phyloP scores from a whole-genome alignment of 352 stramenopile species.

The Peronospora belbahrii region DNA sequence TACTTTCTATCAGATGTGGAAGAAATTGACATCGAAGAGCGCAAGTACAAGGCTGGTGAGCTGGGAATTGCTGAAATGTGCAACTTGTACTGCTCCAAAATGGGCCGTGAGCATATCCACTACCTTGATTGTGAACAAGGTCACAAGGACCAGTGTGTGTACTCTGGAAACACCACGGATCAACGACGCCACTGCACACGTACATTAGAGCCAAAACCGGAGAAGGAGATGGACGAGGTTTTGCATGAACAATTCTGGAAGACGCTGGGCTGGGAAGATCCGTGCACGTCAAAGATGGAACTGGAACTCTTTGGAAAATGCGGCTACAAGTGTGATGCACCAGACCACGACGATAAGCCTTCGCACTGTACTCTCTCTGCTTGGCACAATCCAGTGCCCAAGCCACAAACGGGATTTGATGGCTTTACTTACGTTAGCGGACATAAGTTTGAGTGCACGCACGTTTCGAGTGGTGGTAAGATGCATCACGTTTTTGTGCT shows the following conservation, averaged over 20 bases:
- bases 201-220: conserved; percentile 41
- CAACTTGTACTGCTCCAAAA: conserved; percentile 74
- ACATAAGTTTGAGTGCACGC: conserved; percentile 73
- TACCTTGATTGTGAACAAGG: conserved; percentile 59
- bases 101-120: conserved; percentile 67
- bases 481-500: conserved; percentile 78
- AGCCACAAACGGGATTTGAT: conserved; percentile 25
- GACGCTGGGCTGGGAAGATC: conserved; percentile 66
- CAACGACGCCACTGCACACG: conserved; percentile 65
- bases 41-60: conserved; percentile 66
- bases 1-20: conserved; percentile 50
- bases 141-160: conserved; percentile 33
- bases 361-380: conserved; percentile 59
- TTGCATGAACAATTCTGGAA: conserved; percentile 75
- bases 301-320: conserved; percentile 63
- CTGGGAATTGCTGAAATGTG: conserved; percentile 70
- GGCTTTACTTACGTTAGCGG: conserved; percentile 50
- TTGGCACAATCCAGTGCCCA: conserved; percentile 42
- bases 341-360: conserved; percentile 46
- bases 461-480: conserved; percentile 37
- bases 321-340: conserved; percentile 58
- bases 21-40: conserved; percentile 61
- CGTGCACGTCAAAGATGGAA: conserved; percentile 46
- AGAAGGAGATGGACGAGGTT: conserved; percentile 54
- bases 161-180: conserved; percentile 37